phyloP scores from a whole-genome alignment of 1,284 basidiomycete species.

The Ganoderma lucidum region DNA sequence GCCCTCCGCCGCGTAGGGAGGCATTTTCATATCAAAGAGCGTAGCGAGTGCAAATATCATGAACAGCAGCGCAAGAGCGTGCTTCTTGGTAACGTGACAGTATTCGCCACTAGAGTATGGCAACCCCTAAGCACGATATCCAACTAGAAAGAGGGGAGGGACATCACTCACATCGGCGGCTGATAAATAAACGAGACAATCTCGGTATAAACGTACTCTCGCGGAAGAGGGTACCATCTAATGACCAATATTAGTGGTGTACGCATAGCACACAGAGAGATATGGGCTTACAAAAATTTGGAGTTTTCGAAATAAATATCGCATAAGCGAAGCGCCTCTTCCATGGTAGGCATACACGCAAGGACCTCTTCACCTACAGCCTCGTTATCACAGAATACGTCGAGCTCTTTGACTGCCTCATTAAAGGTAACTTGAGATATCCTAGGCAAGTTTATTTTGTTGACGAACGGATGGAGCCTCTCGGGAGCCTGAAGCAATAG shows the following conservation, averaged over 20 bases:
- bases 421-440: conserved; percentile 35
- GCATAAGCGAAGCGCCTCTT: conserved; percentile 61
- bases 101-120: conserved; percentile 17
- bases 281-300: conserved; percentile 51
- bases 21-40: conserved; percentile 55
- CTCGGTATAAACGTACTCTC: conserved; percentile 55
- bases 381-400: conserved; percentile 41
- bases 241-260: background rate
- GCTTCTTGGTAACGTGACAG: conserved; percentile 39
- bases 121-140: background rate
- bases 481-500: conserved; percentile 31
- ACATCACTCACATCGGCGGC: conserved; percentile 44
- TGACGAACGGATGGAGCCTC: conserved; percentile 20
- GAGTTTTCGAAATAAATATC: conserved; percentile 64
- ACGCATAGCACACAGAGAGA: conserved; percentile 23
- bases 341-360: conserved; percentile 53
- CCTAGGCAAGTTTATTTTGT: conserved; percentile 19
- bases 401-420: conserved; percentile 42
- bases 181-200: conserved; percentile 54
- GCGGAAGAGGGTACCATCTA: conserved; percentile 41
- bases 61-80: conserved; percentile 63
- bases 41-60: conserved; percentile 51
- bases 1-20: conserved; percentile 56
- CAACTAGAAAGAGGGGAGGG: background rate
- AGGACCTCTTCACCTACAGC: conserved; percentile 50